Evolutionary conservation across 345 rosid genomes (phyloP), one percentile per base, ranked within the genome.

Genomic region (Arabis hirsuta): DNA sequence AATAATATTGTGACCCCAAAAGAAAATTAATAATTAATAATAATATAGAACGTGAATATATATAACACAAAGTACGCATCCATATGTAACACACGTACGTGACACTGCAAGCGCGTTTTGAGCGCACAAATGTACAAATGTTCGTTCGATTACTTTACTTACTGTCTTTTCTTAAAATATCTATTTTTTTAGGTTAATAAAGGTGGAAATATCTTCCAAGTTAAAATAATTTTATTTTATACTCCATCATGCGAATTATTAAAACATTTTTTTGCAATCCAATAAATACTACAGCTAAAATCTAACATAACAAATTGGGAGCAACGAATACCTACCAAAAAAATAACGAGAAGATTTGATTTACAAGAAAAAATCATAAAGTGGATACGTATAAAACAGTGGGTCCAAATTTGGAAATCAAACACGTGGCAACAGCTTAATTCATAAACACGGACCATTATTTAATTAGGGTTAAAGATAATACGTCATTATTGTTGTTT

Each of bases 71-170:
- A 55, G 60, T 66, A 50, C 67, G 54, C 47, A 57, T 65, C 72
- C 78, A 41, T 20, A 73, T 56, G 77, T 66, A 57, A 58, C 59
- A 73, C 78, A 65, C 60, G 54, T 73, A 57, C 36, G 59, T 52
- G 52, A 16, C 36, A 56, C 16, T 16, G 9, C 50, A 46, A 64
- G 24, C 76, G 64, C 76, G 76, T 73, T 65, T 65, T 47, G 19
- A 56, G 56, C 59, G 7, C 16, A 50, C 60, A 73, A 42, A 57
- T 73, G 60, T 57, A 58, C 67, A 73, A 7, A 73, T 48, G 34
- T 48, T 73, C 38, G 34, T 48, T 73, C 38, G 46, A 48, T 73
- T 66, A 24, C 41, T 36, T 36, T 36, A 41, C 72, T 48, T 66
- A 57, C 72, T 57, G 71, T 34, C 57, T 60, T 73, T 73, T 44